phyloP scores from a whole-genome alignment of 805 yeast genomes.

The Torulaspora delbrueckii region DNA sequence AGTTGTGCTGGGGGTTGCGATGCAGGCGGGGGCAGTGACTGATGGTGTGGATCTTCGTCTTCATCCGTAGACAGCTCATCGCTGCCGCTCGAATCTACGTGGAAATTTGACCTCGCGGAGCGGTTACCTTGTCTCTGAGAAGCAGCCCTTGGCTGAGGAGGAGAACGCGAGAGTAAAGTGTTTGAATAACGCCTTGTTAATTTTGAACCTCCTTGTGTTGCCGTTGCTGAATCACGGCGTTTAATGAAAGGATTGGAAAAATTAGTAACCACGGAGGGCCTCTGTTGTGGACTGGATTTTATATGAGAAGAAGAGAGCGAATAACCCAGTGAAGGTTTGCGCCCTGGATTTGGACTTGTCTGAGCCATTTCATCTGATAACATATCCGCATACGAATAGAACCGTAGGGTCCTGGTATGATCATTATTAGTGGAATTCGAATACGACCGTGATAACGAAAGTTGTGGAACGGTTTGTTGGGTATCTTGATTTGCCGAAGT shows the following conservation, averaged over 20 bases:
- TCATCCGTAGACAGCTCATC: slow-evolving; percentile 27
- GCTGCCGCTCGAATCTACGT: slow-evolving; percentile 30
- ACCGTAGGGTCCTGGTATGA: slow-evolving; percentile 35
- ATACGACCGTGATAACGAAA: slow-evolving; percentile 10
- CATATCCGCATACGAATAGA: slow-evolving; percentile 79
- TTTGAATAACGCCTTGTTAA: slow-evolving; percentile 14
- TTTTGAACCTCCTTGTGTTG: slow-evolving; percentile 1
- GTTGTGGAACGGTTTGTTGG: slow-evolving; percentile 3
- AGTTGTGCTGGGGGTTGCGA: slow-evolving; percentile 8
- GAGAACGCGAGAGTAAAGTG: slow-evolving; percentile 5
- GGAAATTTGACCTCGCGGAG: slow-evolving; percentile 18
- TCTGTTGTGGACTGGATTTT: slow-evolving; percentile 20
- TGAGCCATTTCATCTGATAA: slow-evolving; percentile 55
- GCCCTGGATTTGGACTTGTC: slow-evolving; percentile 30
- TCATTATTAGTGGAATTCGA: slow-evolving; percentile 23
- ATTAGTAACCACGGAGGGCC: slow-evolving; percentile 8
- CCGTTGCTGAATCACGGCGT: slow-evolving; percentile 12
- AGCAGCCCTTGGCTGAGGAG: background rate
- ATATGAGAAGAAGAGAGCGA: slow-evolving; percentile 37
- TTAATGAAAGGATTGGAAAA: slow-evolving; percentile 25
- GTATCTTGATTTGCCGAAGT: slow-evolving; percentile 11
- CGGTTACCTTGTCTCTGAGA: background rate
- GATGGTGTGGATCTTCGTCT: slow-evolving; percentile 18
- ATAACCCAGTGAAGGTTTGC: slow-evolving; percentile 55
- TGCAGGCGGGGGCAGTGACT: slow-evolving; percentile 8